These are phyloP conservation scores for Aureobasidium sp. DNA, from an alignment of 2,329 filamentous ascomycete genomes.

Conservation along the genomic window DNA sequence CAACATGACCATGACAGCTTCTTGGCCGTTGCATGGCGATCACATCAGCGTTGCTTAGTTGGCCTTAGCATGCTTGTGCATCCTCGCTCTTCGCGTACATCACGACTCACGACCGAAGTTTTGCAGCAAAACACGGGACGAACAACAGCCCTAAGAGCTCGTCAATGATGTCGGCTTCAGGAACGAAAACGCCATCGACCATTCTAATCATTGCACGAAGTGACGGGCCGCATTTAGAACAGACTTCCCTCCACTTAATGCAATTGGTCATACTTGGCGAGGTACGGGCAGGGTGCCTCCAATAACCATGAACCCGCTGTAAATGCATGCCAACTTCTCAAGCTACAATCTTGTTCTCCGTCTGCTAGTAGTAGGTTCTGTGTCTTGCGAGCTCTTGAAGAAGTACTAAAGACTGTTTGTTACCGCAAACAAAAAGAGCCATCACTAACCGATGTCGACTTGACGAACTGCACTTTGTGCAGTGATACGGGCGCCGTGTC, in stretches of 20 bases:
- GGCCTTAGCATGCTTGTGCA: slow-evolving; percentile 8
- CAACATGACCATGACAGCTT: not conserved
- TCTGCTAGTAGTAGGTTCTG: too few species aligned
- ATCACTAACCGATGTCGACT: too few species aligned
- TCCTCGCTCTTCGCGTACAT: not conserved
- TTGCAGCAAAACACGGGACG: not conserved
- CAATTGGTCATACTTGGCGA: not conserved
- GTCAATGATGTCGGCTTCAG: not conserved
- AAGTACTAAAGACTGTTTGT: too few species aligned
- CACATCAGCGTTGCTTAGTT: not conserved
- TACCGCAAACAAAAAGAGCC: too few species aligned
- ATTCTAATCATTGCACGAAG: not conserved
- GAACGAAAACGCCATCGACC: not conserved
- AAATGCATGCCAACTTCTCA: too few species aligned
- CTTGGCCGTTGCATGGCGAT: not conserved
- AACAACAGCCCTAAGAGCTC: not conserved
- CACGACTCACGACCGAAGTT: not conserved
- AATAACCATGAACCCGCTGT: too few species aligned
- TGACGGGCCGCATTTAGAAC: not conserved
- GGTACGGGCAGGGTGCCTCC: not conserved
- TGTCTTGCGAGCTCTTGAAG: too few species aligned
- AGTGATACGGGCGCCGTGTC: too few species aligned
- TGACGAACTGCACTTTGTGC: too few species aligned
- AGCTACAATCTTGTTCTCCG: too few species aligned
- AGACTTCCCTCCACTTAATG: not conserved